Base-by-base conservation (phyloP, 305 asterid species). In the Fraxinus sp. region DNA sequence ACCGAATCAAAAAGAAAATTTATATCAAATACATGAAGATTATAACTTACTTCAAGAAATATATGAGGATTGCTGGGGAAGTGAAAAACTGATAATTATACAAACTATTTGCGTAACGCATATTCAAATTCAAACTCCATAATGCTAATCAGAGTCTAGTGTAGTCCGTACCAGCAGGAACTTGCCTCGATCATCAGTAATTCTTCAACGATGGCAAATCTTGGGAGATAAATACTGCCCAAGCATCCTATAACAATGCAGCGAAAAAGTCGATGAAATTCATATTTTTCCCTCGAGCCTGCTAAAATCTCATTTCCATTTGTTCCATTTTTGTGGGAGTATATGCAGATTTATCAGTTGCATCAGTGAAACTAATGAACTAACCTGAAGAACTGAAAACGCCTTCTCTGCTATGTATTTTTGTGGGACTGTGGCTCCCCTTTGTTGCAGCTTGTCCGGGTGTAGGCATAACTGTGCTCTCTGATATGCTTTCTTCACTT, bases 391-490 rank as follows among this genome's bases (percentile, higher is more conserved):
- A 41, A 92, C 75, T 1, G 90, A 80, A 77, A 94, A 94, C 24
- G 89, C 96, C 82, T 91, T 93, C 39, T 90, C 89, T 0, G 98
- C 97, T 22, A 93, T 80, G 79, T 90, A 90, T 80, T 93, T 92
- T 20, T 94, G 97, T n/a, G 87, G 86, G 76, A 66, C 64, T 1
- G 96, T 89, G 9, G 98, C 96, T 14, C 95, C 94, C 87, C 97
- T 86, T 83, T 93, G 97, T 37, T 94, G 97, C 84, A 94, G 89
- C 87, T 94, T 94, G 89, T 94, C 97, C 0, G 97, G 98, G 84
- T 93, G 97, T 80, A 94, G 89, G 78, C 96, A 90, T 70, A 94
- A 80, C 76, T 95, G 86, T 7, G 98, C 98, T 85, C 81, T 93
- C 90, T 94, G 97, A 80, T 93, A 94, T 1, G 96, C 93, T 84